A percentile compares a stretch with the other conserved stretches of the same genome.
These are phyloP conservation scores for Hymenotorrendiella dingleyae DNA, from an alignment of 2,329 filamentous ascomycete genomes.

Conservation along the genomic window DNA sequence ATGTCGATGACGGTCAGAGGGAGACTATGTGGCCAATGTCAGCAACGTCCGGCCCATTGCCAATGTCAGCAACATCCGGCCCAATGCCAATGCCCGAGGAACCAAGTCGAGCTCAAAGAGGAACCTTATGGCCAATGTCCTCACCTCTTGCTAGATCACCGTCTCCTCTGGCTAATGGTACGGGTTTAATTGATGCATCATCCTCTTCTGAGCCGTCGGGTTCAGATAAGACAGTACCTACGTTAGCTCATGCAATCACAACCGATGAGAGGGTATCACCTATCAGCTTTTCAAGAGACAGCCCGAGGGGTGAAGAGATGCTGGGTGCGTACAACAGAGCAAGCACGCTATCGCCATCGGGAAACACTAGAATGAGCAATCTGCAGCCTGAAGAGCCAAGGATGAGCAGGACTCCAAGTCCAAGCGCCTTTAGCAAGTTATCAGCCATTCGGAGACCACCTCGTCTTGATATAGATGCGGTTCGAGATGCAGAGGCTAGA, in stretches of 20 bases:
- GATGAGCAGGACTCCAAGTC: conserved; percentile 17
- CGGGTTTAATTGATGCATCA: conserved; percentile 25
- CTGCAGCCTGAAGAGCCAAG: conserved; percentile 13
- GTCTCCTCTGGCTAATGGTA: conserved; percentile 26
- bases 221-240: conserved; percentile 22
- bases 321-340: conserved; percentile 46
- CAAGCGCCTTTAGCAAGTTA: conserved; percentile 35
- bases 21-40: conserved; percentile 12
- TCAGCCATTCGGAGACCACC: conserved; percentile 62
- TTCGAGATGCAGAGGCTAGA: conserved; percentile 73
- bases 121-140: conserved; percentile 22
- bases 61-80: not conserved
- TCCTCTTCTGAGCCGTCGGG: conserved; percentile 23
- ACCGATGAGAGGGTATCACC: conserved; percentile 9
- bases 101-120: not conserved
- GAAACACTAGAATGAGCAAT: conserved; percentile 39
- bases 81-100: not conserved
- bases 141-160: too few relatives aligned
- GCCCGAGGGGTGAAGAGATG: conserved; percentile 40
- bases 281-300: conserved; percentile 8
- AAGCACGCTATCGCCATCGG: too few relatives aligned
- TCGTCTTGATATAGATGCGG: conserved; percentile 73
- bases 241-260: conserved; percentile 14
- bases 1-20: conserved; percentile 8
- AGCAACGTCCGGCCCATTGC: conserved; percentile 7